phyloP scores from a whole-genome alignment of 2,329 filamentous ascomycete species.

The Colletotrichum ledebouriae region DNA sequence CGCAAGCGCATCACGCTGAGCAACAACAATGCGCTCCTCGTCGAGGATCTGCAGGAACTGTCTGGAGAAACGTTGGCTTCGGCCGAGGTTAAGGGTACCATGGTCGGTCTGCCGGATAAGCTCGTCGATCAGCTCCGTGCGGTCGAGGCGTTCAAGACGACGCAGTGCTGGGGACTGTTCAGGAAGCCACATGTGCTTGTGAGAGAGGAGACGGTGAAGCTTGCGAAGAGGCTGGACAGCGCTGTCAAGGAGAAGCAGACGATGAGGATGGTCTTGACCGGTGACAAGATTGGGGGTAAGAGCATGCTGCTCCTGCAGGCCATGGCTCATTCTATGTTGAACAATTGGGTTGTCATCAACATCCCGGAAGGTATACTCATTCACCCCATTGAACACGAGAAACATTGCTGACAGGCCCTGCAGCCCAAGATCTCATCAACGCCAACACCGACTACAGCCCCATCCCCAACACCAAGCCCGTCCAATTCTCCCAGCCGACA shows the following conservation, averaged over 20 bases:
- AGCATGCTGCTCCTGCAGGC: slow-evolving; percentile 88
- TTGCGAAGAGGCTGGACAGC: slow-evolving; percentile 74
- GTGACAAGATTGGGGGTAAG: slow-evolving; percentile 84
- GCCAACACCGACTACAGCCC: slow-evolving; percentile 85
- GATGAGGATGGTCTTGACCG: slow-evolving; percentile 77
- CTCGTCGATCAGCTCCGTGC: slow-evolving; percentile 85
- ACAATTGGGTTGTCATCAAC: slow-evolving; percentile 89
- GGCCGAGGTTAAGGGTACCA: slow-evolving; percentile 70
- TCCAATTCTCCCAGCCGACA: slow-evolving; percentile 81
- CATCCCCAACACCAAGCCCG: slow-evolving; percentile 69
- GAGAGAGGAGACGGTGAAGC: slow-evolving; percentile 80
- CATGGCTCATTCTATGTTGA: slow-evolving; percentile 83
- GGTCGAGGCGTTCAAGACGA: slow-evolving; percentile 91
- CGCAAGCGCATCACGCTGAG: slow-evolving; percentile 91
- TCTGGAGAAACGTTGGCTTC: slow-evolving; percentile 66
- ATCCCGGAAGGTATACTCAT: slow-evolving; percentile 82
- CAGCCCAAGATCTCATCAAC: slow-evolving; percentile 85
- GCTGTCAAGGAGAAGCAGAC: slow-evolving; percentile 68
- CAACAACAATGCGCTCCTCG: slow-evolving; percentile 91
- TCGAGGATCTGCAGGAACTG: slow-evolving; percentile 76
- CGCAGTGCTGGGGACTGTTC: slow-evolving; percentile 91
- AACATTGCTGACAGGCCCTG: slow-evolving; percentile 19
- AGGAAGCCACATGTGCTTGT: slow-evolving; percentile 83
- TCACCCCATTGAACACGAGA: background rate
- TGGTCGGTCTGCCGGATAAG: slow-evolving; percentile 76